Conservation (phyloP, 495 filamentous ascomycete genomes). For the Aspergillus nidulans region DNA sequence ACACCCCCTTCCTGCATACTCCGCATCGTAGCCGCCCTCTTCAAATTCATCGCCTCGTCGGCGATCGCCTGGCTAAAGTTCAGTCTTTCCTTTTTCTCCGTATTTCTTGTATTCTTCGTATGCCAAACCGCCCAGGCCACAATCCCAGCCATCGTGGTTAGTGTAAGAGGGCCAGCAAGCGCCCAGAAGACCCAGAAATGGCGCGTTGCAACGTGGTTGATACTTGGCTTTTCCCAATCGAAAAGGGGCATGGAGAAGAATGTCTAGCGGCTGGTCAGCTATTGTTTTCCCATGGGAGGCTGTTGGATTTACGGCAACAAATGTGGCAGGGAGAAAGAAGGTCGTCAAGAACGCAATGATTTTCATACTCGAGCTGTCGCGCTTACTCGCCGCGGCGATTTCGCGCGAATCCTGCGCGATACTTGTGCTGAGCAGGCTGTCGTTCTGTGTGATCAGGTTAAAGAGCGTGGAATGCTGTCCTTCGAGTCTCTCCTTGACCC, state of each 20-base stretch:
- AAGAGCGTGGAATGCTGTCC: conserved; percentile 7
- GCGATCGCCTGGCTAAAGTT: background rate
- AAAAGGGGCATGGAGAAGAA: conserved; percentile 8
- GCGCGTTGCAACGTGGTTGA: background rate
- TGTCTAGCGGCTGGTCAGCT: background rate
- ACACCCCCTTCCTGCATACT: background rate
- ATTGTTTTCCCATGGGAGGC: background rate
- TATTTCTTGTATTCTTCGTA: background rate
- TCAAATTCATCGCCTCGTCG: background rate
- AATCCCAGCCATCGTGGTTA: background rate
- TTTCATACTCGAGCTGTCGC: conserved; percentile 34
- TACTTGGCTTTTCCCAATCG: background rate
- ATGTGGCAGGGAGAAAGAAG: conserved; percentile 34
- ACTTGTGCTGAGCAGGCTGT: conserved; percentile 18
- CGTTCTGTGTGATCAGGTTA: conserved; percentile 21
- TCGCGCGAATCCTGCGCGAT: conserved; percentile 25
- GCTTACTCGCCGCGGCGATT: conserved; percentile 27
- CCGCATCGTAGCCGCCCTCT: background rate
- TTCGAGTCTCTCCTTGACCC: background rate
- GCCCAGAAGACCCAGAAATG: conserved; percentile 4
- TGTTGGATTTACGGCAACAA: conserved; percentile 13
- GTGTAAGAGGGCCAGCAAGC: background rate
- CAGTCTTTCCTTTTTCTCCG: background rate
- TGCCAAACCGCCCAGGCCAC: background rate
- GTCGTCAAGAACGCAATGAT: conserved; percentile 37